Conservation (phyloP, 2,329 filamentous ascomycete genomes). For the Fusarium sp. region DNA sequence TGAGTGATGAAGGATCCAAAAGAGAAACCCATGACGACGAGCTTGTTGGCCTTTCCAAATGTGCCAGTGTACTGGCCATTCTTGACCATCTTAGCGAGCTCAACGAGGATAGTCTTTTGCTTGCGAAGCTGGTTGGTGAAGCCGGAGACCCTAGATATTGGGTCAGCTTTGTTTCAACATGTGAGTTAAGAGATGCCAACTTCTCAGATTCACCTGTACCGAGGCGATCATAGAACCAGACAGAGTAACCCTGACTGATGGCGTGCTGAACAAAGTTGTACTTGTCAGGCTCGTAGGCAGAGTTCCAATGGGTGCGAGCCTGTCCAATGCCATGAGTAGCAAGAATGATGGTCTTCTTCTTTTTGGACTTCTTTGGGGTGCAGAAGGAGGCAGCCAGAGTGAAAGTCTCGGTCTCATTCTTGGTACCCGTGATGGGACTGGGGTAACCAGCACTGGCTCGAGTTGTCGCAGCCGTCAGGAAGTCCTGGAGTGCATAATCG, state of each 20-base stretch:
- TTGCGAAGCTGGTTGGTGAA: slow-evolving; percentile 31
- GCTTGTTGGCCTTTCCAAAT: slow-evolving; percentile 23
- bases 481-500: slow-evolving; percentile 30
- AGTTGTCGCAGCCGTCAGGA: slow-evolving; percentile 22
- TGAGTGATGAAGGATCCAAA: slow-evolving; percentile 31
- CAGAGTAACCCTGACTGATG: slow-evolving; percentile 27
- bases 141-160: slow-evolving; percentile 17
- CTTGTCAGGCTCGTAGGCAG: slow-evolving; percentile 24
- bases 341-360: slow-evolving; percentile 25
- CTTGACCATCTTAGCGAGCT: slow-evolving; percentile 26
- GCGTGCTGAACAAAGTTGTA: slow-evolving; percentile 36
- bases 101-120: slow-evolving; percentile 29
- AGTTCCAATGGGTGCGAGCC: slow-evolving; percentile 33
- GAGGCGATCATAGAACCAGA: slow-evolving; percentile 35
- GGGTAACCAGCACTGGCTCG: slow-evolving; percentile 23
- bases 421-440: slow-evolving; percentile 17
- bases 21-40: slow-evolving; percentile 35
- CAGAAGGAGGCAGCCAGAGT: slow-evolving; percentile 32
- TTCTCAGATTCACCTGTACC: slow-evolving; percentile 26
- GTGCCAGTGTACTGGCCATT: slow-evolving; percentile 22
- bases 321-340: slow-evolving; percentile 33
- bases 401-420: slow-evolving; percentile 24
- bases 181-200: too few relatives aligned
- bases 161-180: not conserved
- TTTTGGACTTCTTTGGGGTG: slow-evolving; percentile 6